phyloP scores from a whole-genome alignment of 2,329 filamentous ascomycete genomes.

The Alternaria gaisen region DNA sequence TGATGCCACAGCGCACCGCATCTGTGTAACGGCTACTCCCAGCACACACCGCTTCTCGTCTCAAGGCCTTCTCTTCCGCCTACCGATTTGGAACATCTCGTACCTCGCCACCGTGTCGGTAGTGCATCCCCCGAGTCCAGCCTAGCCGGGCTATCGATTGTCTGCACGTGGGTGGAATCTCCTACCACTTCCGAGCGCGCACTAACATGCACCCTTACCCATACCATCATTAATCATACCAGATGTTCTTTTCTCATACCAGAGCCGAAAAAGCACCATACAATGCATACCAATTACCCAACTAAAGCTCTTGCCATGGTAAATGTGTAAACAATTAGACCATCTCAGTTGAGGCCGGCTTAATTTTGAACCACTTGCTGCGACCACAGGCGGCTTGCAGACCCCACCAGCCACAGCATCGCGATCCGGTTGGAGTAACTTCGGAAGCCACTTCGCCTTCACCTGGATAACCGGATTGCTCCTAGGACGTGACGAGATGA shows the following conservation, averaged over 20 bases:
- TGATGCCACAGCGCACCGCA: slow-evolving; percentile 43
- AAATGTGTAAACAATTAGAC: neutral
- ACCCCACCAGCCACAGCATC: slow-evolving; percentile 11
- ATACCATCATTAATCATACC: neutral
- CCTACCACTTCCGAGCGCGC: neutral
- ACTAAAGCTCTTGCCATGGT: slow-evolving; percentile 1
- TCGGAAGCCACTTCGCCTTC: slow-evolving; percentile 15
- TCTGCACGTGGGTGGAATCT: neutral
- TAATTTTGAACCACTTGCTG: neutral
- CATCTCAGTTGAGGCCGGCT: neutral
- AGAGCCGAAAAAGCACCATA: neutral
- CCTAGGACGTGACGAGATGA: slow-evolving; percentile 5
- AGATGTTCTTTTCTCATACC: neutral
- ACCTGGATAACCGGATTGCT: slow-evolving; percentile 5
- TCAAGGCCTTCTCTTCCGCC: slow-evolving; percentile 12
- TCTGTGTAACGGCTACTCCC: slow-evolving; percentile 36
- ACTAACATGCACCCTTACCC: neutral
- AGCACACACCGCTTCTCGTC: slow-evolving; percentile 42
- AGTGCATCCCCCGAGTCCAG: slow-evolving; percentile 3
- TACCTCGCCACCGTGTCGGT: slow-evolving; percentile 32
- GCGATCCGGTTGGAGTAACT: neutral
- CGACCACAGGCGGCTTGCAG: neutral
- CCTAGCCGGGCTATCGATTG: neutral
- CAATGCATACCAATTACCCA: neutral
- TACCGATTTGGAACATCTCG: neutral